phyloP scores from a whole-genome alignment of 345 rosid species.

The Mercurialis annua region DNA sequence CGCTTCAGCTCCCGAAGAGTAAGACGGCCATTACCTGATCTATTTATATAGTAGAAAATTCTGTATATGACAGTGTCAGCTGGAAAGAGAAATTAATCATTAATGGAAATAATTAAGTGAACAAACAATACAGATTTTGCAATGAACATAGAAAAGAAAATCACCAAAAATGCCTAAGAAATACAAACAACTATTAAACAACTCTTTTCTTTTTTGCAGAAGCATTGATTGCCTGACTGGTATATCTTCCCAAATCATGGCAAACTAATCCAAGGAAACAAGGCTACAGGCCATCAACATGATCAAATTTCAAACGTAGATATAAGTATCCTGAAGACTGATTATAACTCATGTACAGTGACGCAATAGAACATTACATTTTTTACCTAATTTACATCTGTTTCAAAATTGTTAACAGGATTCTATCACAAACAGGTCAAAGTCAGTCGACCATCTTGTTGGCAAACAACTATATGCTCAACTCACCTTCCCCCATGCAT shows the following conservation, averaged over 20 bases:
- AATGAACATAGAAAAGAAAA: neutral
- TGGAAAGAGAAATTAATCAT: slow-evolving; percentile 31
- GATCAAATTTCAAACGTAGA: neutral
- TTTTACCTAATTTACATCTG: neutral
- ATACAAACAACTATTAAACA: neutral
- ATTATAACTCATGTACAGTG: neutral
- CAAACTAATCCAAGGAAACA: neutral
- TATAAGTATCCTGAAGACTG: too few species aligned
- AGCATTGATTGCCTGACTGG: neutral
- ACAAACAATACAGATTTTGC: neutral
- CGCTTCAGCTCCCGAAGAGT: slow-evolving; percentile 89
- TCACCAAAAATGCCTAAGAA: neutral
- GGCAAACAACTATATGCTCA: neutral
- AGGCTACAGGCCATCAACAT: neutral
- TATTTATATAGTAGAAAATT: slow-evolving; percentile 89
- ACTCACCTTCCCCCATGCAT: neutral
- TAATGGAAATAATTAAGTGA: neutral
- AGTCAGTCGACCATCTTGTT: neutral
- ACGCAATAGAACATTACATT: neutral
- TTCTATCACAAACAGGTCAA: neutral
- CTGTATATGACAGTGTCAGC: slow-evolving; percentile 99
- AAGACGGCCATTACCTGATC: slow-evolving; percentile 80
- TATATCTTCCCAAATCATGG: neutral
- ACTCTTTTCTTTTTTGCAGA: neutral
- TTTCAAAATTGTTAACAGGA: neutral